These are phyloP conservation scores for Seiridium cupressi DNA, from an alignment of 2,329 filamentous ascomycete species.

Conservation along the genomic window DNA sequence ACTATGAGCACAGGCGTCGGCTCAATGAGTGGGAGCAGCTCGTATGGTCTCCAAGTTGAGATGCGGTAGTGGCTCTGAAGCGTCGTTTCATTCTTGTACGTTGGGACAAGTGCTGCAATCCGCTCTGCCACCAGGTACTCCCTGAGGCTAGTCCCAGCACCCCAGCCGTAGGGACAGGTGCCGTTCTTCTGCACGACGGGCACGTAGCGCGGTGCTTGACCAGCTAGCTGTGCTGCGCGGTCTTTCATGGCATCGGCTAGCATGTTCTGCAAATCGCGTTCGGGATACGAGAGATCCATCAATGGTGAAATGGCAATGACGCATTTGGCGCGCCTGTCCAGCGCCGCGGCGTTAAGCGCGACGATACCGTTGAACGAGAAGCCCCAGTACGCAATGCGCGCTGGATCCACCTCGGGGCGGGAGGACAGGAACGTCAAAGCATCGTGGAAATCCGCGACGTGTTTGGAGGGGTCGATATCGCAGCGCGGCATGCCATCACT, in stretches of 20 bases:
- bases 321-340: slow-evolving; percentile 22
- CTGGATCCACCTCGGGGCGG: slow-evolving; percentile 32
- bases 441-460: slow-evolving; percentile 29
- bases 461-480: slow-evolving; percentile 31
- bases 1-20: slow-evolving; percentile 2
- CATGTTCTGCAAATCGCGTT: slow-evolving; percentile 14
- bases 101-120: not conserved
- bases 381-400: slow-evolving; percentile 27
- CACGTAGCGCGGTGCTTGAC: slow-evolving; percentile 35
- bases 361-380: slow-evolving; percentile 26
- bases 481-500: slow-evolving; percentile 37
- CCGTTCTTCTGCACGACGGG: slow-evolving; percentile 31
- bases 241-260: slow-evolving; percentile 31
- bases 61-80: slow-evolving; percentile 11
- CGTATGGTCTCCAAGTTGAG: not conserved
- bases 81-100: not conserved
- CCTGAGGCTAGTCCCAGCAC: slow-evolving; percentile 11
- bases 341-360: slow-evolving; percentile 22
- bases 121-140: not conserved
- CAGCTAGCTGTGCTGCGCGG: slow-evolving; percentile 33
- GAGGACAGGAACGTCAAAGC: slow-evolving; percentile 46
- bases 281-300: slow-evolving; percentile 10
- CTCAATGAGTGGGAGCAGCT: not conserved
- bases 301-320: slow-evolving; percentile 23
- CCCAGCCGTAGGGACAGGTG: slow-evolving; percentile 31